phyloP scores from a whole-genome alignment of 306 rosid genomes.

The Sicyos baderoa region DNA sequence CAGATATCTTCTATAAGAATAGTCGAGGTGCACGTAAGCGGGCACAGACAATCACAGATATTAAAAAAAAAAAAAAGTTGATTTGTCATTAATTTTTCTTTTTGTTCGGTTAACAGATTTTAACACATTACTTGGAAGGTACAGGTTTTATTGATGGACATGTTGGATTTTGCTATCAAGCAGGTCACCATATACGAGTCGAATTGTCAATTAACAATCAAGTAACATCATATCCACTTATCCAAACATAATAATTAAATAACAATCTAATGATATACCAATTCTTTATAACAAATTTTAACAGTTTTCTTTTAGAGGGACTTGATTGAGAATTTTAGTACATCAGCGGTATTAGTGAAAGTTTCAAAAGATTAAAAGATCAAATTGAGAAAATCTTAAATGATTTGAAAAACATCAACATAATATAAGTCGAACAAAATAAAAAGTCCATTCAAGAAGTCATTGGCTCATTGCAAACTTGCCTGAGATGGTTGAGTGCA shows the following conservation, averaged over 20 bases:
- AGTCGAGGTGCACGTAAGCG: too few relatives aligned
- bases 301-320: not conserved
- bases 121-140: not conserved
- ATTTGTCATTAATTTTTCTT: not conserved
- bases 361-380: not conserved
- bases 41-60: too few relatives aligned
- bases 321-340: not conserved
- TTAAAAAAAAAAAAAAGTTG: too few relatives aligned
- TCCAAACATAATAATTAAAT: not conserved
- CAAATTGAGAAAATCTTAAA: not conserved
- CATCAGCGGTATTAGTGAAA: not conserved
- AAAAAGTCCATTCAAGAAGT: not conserved
- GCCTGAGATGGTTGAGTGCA: conserved; percentile 76
- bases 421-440: not conserved
- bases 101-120: not conserved
- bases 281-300: not conserved
- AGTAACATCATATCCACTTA: not conserved
- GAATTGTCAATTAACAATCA: not conserved
- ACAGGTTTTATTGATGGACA: not conserved
- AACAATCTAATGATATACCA: not conserved
- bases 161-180: not conserved
- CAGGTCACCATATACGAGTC: not conserved
- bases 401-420: not conserved
- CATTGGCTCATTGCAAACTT: conserved; percentile 13
- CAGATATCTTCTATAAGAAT: too few relatives aligned